These are phyloP conservation scores for Annulohypoxylon truncatum DNA, from an alignment of 2,329 filamentous ascomycete genomes.

Conservation along the genomic window DNA sequence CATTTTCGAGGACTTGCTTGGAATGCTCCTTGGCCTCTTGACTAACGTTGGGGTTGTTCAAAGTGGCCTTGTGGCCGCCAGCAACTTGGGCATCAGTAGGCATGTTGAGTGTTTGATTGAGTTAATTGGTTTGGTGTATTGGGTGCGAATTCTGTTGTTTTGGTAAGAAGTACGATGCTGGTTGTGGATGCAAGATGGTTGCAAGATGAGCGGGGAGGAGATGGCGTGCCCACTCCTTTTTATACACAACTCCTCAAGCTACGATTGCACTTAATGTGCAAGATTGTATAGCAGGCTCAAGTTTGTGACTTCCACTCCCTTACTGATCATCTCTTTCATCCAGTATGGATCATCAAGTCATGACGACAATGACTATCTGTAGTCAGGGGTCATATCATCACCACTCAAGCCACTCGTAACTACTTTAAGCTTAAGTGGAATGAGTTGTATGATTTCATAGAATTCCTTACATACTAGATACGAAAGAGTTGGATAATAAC, in stretches of 20 bases:
- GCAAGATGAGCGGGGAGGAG: not conserved
- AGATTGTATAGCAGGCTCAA: not conserved
- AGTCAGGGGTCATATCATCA: constrained; percentile 28
- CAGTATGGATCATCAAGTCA: constrained; percentile 23
- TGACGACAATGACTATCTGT: constrained; percentile 37
- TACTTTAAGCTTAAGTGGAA: constrained; percentile 8
- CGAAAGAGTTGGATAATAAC: not conserved
- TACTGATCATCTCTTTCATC: constrained; percentile 5
- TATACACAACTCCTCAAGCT: constrained; percentile 20
- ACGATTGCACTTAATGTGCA: not conserved
- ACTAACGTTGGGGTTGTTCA: constrained; percentile 68
- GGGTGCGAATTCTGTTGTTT: too few relatives aligned
- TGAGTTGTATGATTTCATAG: constrained; percentile 2
- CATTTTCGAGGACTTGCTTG: constrained; percentile 62
- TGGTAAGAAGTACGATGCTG: too few relatives aligned
- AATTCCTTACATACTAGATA: not conserved
- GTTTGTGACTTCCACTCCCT: not conserved
- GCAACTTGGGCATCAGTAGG: constrained; percentile 63
- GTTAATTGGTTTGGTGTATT: too few relatives aligned
- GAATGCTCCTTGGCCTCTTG: constrained; percentile 68
- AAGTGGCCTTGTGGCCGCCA: constrained; percentile 69
- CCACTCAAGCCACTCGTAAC: constrained; percentile 18
- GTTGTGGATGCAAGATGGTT: not conserved
- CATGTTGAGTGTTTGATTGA: constrained; percentile 51
- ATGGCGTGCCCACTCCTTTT: not conserved